Evolutionary conservation across 2,329 filamentous ascomycete genomes (phyloP).

Genomic region (Colletotrichum chlorophyti): DNA sequence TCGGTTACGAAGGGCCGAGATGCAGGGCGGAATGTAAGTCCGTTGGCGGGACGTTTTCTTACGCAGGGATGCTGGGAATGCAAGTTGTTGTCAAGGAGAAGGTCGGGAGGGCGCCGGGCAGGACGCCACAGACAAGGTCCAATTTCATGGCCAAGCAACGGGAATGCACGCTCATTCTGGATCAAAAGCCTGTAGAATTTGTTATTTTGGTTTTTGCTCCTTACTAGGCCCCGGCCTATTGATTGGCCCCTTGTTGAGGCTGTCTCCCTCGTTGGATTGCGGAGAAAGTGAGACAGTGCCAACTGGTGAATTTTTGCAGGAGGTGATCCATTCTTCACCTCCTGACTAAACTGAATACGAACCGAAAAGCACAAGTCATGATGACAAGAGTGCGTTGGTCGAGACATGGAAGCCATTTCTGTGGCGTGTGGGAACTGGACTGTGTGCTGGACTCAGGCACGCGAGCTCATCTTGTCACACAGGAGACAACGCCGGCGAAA

Average conservation of each 20-base stretch:
- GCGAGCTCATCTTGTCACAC: conserved; percentile 20
- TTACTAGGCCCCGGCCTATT: neutral
- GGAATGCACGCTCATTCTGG: conserved; percentile 10
- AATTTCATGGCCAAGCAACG: conserved; percentile 4
- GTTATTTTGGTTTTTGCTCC: neutral
- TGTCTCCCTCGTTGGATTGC: conserved; percentile 24
- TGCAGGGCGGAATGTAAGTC: neutral
- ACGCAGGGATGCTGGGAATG: conserved; percentile 4
- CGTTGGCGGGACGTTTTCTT: no score
- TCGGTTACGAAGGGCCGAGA: neutral
- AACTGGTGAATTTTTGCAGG: conserved; percentile 5
- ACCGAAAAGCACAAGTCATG: neutral
- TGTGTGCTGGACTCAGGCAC: neutral
- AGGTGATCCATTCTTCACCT: conserved; percentile 27
- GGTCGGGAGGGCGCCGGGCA: conserved; percentile 13
- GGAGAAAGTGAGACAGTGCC: conserved; percentile 24
- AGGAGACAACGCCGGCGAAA: conserved; percentile 9
- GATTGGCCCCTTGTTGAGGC: conserved; percentile 19
- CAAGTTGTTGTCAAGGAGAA: neutral
- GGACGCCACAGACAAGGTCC: conserved; percentile 4
- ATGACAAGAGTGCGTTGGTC: neutral
- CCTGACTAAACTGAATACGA: neutral
- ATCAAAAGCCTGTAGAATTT: neutral
- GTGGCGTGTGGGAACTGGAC: neutral
- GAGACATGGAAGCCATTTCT: neutral